Percentiles rank a stretch among this genome's conserved stretches.
Conservation (phyloP, 805 yeast genomes). For the Ogataea zsoltii region DNA sequence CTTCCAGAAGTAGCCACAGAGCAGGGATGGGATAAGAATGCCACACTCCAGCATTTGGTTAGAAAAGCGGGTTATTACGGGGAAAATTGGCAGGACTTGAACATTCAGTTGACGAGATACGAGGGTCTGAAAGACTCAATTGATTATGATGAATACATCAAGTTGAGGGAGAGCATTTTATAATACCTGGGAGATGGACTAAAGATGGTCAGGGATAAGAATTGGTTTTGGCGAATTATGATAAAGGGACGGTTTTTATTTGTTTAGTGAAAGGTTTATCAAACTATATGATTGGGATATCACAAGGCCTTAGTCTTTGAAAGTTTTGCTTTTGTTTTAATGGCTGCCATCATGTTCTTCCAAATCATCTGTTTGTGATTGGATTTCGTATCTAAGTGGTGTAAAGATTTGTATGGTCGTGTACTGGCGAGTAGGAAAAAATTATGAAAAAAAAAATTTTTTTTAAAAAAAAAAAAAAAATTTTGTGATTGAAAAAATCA, state of each 20-base stretch:
- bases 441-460: background rate
- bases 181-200: background rate
- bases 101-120: slow-evolving; percentile 53
- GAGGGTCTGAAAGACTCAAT: slow-evolving; percentile 51
- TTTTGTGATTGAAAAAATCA: background rate
- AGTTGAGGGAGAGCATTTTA: slow-evolving; percentile 16
- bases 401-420: slow-evolving; percentile 2
- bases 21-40: slow-evolving; percentile 74
- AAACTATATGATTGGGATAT: too few species aligned
- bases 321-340: too few species aligned
- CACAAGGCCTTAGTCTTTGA: too few species aligned
- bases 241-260: too few species aligned
- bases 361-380: slow-evolving; percentile 1
- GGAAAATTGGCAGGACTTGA: slow-evolving; percentile 31
- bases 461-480: background rate
- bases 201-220: background rate
- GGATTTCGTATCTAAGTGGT: background rate
- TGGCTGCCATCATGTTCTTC: too few species aligned
- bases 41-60: slow-evolving; percentile 71
- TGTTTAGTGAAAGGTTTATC: too few species aligned
- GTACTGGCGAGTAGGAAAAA: background rate
- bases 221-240: background rate
- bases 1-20: slow-evolving; percentile 89
- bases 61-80: slow-evolving; percentile 62
- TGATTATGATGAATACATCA: slow-evolving; percentile 41